A percentile compares a stretch with the other conserved stretches of the same genome.
Conservation (phyloP, 495 filamentous ascomycete species). For the Penicillium diatomitis region DNA sequence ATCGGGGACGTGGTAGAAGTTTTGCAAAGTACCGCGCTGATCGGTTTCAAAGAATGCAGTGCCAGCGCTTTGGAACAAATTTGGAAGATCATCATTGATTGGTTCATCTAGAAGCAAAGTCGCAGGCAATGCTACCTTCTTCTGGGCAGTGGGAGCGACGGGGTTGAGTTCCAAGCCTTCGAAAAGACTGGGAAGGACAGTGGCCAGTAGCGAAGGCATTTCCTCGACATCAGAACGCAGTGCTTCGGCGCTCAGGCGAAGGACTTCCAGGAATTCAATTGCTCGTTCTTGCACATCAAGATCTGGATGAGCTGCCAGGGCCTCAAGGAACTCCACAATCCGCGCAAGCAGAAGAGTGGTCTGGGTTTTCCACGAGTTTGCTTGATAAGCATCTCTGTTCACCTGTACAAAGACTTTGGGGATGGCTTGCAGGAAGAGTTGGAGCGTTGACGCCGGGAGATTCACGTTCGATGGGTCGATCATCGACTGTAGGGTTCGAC, state of each 20-base stretch:
- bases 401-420: conserved; percentile 74
- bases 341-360: conserved; percentile 67
- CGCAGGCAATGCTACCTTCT: conserved; percentile 72
- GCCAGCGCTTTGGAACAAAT: conserved; percentile 37
- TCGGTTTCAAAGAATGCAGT: conserved; percentile 1
- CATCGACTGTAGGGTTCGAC: conserved; percentile 59
- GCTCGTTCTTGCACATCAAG: conserved; percentile 94
- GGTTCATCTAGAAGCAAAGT: conserved; percentile 64
- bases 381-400: conserved; percentile 42
- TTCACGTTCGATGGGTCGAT: conserved; percentile 54
- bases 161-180: conserved; percentile 81
- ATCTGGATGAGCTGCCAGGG: conserved; percentile 66
- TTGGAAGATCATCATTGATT: conserved; percentile 68
- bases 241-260: conserved; percentile 77
- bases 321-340: conserved; percentile 71
- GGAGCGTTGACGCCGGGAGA: conserved; percentile 54
- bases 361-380: conserved; percentile 62
- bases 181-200: conserved; percentile 83
- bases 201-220: conserved; percentile 70
- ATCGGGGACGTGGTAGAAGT: conserved; percentile 59
- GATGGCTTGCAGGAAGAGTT: conserved; percentile 75
- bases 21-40: conserved; percentile 35
- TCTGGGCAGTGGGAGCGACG: conserved; percentile 72
- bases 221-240: conserved; percentile 56
- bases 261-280: conserved; percentile 82